Evolutionary conservation across 1,284 basidiomycete species (phyloP), one percentile per base, ranked within the genome.

Genomic region (Ceratobasidium theobromae): DNA sequence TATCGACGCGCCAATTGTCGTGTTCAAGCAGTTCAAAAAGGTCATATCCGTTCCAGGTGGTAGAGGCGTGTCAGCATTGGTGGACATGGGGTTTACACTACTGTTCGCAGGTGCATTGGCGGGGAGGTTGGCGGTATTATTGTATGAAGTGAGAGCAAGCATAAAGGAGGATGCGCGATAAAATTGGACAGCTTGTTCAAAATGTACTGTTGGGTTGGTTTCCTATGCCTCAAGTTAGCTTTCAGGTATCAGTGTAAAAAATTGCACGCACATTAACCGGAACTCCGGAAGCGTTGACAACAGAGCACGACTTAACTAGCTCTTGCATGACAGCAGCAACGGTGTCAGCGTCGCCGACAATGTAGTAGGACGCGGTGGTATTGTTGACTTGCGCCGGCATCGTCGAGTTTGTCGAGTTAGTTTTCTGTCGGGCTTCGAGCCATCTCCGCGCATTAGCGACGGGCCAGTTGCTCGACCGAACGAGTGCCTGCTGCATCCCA

Each of bases 81-180:
- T 21, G 32, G 46, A 23, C 25, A 51, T 43, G 12, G 55, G 27
- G 0, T 62, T 46, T 0, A 64, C 65, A 28, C 52, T 62, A 41
- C 68, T 67, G 25, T 51, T 57, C 1, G 64, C 25, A 2, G 67
- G 67, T 21, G 62, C 54, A 33, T 66, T 64, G n/a, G 54, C 28
- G 8, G 68, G 53, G 3, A 71, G 66, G 6, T 65, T 64, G 14
- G 71, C 73, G 14, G 72, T 67, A 48, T 74, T 73, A 58, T 72
- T 74, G 66, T 74, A 74, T 2, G 65, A 53, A 11, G 71, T 69
- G 18, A 73, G 66, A 9, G 71, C 64, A 12, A 74, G 69, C n/a
- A 67, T 70, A 64, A 74, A 73, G 12, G 71, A 69, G 9, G 71
- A 73, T 6, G 73, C 68, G 33, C 74, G 72, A 66, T 75, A 75